Evolutionary conservation across 2,329 filamentous ascomycete genomes (phyloP).

Genomic region (Chaetomiaceae sp.): DNA sequence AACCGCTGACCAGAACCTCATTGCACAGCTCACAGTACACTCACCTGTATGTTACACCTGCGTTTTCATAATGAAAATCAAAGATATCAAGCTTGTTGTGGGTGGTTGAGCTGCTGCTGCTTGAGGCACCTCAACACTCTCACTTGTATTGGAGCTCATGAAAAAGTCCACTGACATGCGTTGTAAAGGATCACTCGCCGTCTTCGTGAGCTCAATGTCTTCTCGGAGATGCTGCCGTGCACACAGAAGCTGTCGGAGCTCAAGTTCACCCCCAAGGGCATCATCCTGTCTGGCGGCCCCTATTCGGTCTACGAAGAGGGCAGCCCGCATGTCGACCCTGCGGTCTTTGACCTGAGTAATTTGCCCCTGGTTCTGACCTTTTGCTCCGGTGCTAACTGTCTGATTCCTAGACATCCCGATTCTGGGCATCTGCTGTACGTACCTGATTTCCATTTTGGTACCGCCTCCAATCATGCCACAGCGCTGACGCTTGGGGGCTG

Average conservation of each 20-base stretch:
- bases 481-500: constrained; percentile 20
- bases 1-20: constrained; percentile 5
- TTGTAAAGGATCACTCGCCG: constrained; percentile 22
- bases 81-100: neutral
- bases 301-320: constrained; percentile 75
- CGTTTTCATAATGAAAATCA: neutral
- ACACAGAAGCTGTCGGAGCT: constrained; percentile 77
- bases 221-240: constrained; percentile 83
- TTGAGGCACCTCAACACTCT: too few species aligned
- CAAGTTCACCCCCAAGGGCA: constrained; percentile 73
- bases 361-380: constrained; percentile 42
- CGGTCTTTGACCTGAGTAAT: constrained; percentile 67
- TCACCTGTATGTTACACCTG: constrained; percentile 20
- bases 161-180: constrained; percentile 3
- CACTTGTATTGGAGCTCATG: neutral
- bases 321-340: constrained; percentile 63
- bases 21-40: constrained; percentile 21
- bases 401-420: constrained; percentile 29
- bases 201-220: constrained; percentile 38
- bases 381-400: constrained; percentile 21
- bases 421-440: constrained; percentile 32
- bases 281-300: constrained; percentile 61
- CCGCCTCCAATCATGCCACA: neutral
- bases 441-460: neutral
- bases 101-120: neutral